Evolutionary conservation across 169 alveolate genomes (phyloP), one percentile per base, ranked within the genome.

Genomic region (Babesia caballi): DNA sequence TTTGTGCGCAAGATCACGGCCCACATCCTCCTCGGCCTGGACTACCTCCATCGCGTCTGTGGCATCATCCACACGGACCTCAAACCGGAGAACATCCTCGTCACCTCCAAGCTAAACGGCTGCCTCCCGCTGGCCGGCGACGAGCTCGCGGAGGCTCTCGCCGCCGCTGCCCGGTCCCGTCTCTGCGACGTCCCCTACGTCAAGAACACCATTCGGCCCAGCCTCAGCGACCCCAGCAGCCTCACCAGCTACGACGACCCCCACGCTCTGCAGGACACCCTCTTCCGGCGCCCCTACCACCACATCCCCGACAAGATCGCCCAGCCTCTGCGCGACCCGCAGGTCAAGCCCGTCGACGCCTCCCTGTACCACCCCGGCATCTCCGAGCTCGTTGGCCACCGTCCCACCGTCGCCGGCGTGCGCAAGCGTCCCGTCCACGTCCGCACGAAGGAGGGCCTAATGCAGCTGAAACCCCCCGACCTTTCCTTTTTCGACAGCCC

Each of bases 1-100:
- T 86, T 96, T 60, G 97, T 95, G 36, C 87, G 98, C 66, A 95
- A 92, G 90, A 93, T 98, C 42, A 96, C 99, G 19, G 92, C 96
- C 32, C 98, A 98, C 78, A 95, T 97, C 15, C 84, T 98, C 59
- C 90, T 97, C 60, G 99, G 99, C 15, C 84, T 98, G 46, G 99
- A 97, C 84, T 97, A 95, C 84, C 91, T 98, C 53, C 99, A 95
- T 74, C 93, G 97, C 44, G 93, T 93, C 61, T 95, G 98, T 66
- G 94, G 96, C 65, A 95, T 98, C 53, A 98, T 98, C 72, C 99
- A 98, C 85, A 98, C 99, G 14, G 99, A 98, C 89, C 90, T 98
- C 70, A 98, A 98, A 86, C 99, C 99, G 25, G 99, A 98, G 85
- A 98, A 98, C 84, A 97, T 98, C 27, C 60, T 88, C 40, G 90